Conservation (phyloP, 805 yeast genomes). For the Nakazawaea siamensis region DNA sequence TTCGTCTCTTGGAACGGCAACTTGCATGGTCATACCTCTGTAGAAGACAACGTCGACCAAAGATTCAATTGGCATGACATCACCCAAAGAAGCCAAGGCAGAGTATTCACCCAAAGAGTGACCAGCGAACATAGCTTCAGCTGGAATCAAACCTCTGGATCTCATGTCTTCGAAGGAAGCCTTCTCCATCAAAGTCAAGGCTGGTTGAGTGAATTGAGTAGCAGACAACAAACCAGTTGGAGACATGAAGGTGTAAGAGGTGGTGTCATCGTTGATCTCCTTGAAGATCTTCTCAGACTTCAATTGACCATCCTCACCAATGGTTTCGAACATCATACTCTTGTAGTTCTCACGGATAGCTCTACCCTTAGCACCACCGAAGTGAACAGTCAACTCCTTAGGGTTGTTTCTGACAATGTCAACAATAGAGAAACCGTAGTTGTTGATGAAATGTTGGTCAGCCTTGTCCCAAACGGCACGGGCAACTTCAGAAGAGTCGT, state of each 20-base stretch:
- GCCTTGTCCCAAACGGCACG: slow-evolving; percentile 97
- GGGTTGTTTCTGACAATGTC: slow-evolving; percentile 96
- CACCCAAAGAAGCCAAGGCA: slow-evolving; percentile 93
- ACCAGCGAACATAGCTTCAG: slow-evolving; percentile 94
- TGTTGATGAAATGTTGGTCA: slow-evolving; percentile 82
- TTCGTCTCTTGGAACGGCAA: slow-evolving; percentile 97
- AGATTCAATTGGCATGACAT: slow-evolving; percentile 97
- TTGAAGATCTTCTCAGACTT: slow-evolving; percentile 94
- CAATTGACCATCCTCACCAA: slow-evolving; percentile 74
- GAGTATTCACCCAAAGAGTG: slow-evolving; percentile 99
- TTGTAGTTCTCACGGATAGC: slow-evolving; percentile 89
- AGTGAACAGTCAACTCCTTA: slow-evolving; percentile 87
- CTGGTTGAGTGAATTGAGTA: slow-evolving; percentile 99
- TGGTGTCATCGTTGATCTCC: slow-evolving; percentile 72
- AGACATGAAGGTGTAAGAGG: slow-evolving; percentile 81
- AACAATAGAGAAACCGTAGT: slow-evolving; percentile 95
- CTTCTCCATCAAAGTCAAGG: slow-evolving; percentile 97
- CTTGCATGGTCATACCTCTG: slow-evolving; percentile 99
- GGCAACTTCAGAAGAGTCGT: slow-evolving; percentile 85
- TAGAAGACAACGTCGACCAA: slow-evolving; percentile 96
- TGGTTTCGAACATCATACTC: slow-evolving; percentile 95
- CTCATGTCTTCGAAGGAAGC: slow-evolving; percentile 98
- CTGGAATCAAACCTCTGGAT: slow-evolving; percentile 90
- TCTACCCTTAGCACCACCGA: slow-evolving; percentile 97
- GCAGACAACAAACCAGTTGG: slow-evolving; percentile 95